Conservation (phyloP, 352 stramenopile species). For the Pilasporangium apinafurcum region DNA sequence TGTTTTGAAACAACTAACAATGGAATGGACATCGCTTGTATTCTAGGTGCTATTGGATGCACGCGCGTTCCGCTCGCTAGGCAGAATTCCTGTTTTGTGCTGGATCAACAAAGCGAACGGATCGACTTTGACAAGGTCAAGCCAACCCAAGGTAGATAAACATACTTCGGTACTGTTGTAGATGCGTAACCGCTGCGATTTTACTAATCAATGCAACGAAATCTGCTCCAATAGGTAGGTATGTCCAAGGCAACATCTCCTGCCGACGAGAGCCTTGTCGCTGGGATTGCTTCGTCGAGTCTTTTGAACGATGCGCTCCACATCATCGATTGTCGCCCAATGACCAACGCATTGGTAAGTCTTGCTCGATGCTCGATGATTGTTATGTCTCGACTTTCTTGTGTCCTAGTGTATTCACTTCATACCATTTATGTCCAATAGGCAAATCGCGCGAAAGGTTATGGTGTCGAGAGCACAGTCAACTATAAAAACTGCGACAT, state of each 20-base stretch:
- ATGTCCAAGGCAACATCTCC: conserved; percentile 75
- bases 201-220: conserved; percentile 21
- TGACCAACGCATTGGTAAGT: conserved; percentile 63
- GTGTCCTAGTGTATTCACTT: too few relatives aligned
- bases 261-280: conserved; percentile 64
- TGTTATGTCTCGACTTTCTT: too few relatives aligned
- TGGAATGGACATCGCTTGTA: too few relatives aligned
- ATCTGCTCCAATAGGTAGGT: conserved; percentile 26
- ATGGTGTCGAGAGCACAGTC: conserved; percentile 93
- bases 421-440: conserved; percentile 1
- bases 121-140: conserved; percentile 64
- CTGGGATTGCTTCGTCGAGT: conserved; percentile 57
- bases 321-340: conserved; percentile 80
- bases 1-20: too few relatives aligned
- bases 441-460: conserved; percentile 87
- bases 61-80: conserved; percentile 63
- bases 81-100: conserved; percentile 59
- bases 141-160: conserved; percentile 77
- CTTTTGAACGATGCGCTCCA: conserved; percentile 60
- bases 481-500: conserved; percentile 94
- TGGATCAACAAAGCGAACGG: conserved; percentile 73
- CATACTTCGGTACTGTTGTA: not conserved
- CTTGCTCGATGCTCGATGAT: not conserved
- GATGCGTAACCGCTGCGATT: not conserved
- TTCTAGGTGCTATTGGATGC: conserved; percentile 64